These are phyloP conservation scores for Chytriomyces confervae DNA, from an alignment of 192 early-diverging fungal species.

Conservation along the genomic window DNA sequence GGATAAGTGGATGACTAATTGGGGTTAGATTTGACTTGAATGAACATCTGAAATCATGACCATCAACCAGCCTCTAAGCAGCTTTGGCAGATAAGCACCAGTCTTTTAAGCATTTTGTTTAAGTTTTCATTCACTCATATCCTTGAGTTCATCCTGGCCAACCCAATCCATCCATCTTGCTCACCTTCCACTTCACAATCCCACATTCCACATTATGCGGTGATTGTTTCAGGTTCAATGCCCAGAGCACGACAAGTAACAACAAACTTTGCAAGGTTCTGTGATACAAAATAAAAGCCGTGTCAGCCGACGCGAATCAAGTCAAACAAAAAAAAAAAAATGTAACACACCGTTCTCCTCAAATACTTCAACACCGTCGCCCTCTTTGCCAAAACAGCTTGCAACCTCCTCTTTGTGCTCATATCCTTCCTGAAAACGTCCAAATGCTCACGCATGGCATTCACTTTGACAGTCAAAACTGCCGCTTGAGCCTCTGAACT, in stretches of 20 bases:
- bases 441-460: conserved; percentile 83
- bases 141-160: too few relatives aligned
- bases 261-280: conserved; percentile 58
- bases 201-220: conserved; percentile 13
- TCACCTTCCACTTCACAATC: too few relatives aligned
- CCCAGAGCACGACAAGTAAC: conserved; percentile 54
- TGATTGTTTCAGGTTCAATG: conserved; percentile 54
- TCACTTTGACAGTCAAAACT: conserved; percentile 86
- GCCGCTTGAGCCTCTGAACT: conserved; percentile 95
- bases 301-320: too few relatives aligned
- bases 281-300: too few relatives aligned
- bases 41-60: too few relatives aligned
- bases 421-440: conserved; percentile 83
- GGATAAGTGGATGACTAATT: too few relatives aligned
- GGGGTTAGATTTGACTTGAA: too few relatives aligned
- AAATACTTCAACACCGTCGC: conserved; percentile 89
- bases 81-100: too few relatives aligned
- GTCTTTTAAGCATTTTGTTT: too few relatives aligned
- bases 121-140: too few relatives aligned
- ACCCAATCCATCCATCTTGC: too few relatives aligned
- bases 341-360: conserved; percentile 59
- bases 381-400: conserved; percentile 80
- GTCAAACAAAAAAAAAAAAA: not conserved
- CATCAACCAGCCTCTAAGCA: too few relatives aligned
- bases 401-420: conserved; percentile 84